phyloP scores from a whole-genome alignment of 805 yeast species.

The Hanseniaspora meyeri region DNA sequence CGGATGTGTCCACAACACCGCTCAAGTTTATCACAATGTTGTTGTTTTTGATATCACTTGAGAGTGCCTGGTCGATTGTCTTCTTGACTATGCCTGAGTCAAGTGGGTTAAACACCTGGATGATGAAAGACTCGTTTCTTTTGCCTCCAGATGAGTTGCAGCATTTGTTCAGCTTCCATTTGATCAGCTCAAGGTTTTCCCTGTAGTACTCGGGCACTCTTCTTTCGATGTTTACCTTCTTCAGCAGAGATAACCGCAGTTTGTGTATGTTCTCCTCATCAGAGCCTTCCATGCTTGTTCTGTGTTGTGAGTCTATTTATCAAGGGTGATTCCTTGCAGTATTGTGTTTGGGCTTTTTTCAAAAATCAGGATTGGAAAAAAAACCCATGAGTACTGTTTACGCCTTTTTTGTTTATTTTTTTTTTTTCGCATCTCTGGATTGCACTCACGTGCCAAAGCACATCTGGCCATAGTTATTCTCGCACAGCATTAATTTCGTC shows the following conservation, averaged over 20 bases:
- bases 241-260: background rate
- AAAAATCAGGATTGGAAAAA: too few relatives aligned
- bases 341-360: background rate
- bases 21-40: constrained; percentile 10
- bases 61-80: constrained; percentile 1
- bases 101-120: background rate
- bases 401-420: too few relatives aligned
- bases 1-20: constrained; percentile 8
- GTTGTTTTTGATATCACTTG: constrained; percentile 10
- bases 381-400: too few relatives aligned
- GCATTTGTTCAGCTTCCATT: constrained; percentile 7
- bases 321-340: too few relatives aligned
- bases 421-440: too few relatives aligned
- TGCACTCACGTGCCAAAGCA: too few relatives aligned
- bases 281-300: background rate
- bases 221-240: background rate
- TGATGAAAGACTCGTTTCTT: constrained; percentile 12
- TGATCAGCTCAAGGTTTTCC: background rate
- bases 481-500: too few relatives aligned
- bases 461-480: too few relatives aligned
- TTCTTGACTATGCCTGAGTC: background rate
- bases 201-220: background rate
- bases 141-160: constrained; percentile 4
- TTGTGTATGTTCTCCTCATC: background rate
- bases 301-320: too few relatives aligned